Percentiles rank a stretch among this genome's conserved stretches.
Conservation (phyloP, 192 early-diverging fungal species). For the Radiomyces spectabilis region DNA sequence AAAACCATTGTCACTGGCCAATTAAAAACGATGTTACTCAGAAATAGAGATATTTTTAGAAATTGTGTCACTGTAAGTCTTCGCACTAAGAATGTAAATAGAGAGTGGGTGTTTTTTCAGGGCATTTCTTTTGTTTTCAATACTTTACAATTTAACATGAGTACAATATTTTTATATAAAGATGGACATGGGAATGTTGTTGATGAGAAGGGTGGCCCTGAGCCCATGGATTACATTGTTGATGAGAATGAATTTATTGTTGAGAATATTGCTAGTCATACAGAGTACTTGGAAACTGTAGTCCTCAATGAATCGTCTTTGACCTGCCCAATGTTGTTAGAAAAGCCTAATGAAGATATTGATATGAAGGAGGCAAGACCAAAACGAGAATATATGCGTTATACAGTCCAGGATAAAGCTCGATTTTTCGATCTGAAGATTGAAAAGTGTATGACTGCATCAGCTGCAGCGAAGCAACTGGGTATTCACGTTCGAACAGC, state of each 20-base stretch:
- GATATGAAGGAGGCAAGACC: no score
- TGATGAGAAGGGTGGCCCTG: slow-evolving; percentile 6
- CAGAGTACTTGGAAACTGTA: background rate
- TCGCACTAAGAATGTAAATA: background rate
- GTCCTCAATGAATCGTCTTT: no score
- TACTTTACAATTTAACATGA: slow-evolving; percentile 2
- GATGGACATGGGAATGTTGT: slow-evolving; percentile 4
- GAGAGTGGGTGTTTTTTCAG: background rate
- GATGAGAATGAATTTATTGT: no score
- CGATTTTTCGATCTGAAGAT: no score
- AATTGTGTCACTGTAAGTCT: no score
- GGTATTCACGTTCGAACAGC: background rate
- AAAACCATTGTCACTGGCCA: no score
- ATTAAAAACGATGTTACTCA: no score
- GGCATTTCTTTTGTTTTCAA: background rate
- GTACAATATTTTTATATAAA: slow-evolving; percentile 11
- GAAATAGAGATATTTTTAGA: no score
- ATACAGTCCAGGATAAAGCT: background rate
- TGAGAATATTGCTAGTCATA: slow-evolving; percentile 3
- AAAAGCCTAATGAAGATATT: no score
- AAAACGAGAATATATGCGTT: slow-evolving; percentile 1
- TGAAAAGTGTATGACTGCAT: no score
- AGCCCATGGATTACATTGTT: slow-evolving; percentile 12
- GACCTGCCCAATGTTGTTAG: no score
- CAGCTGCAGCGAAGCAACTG: no score